A percentile compares a stretch with the other conserved stretches of the same genome.
These are phyloP conservation scores for Boeremia exigua DNA, from an alignment of 2,329 filamentous ascomycete genomes.

Conservation along the genomic window DNA sequence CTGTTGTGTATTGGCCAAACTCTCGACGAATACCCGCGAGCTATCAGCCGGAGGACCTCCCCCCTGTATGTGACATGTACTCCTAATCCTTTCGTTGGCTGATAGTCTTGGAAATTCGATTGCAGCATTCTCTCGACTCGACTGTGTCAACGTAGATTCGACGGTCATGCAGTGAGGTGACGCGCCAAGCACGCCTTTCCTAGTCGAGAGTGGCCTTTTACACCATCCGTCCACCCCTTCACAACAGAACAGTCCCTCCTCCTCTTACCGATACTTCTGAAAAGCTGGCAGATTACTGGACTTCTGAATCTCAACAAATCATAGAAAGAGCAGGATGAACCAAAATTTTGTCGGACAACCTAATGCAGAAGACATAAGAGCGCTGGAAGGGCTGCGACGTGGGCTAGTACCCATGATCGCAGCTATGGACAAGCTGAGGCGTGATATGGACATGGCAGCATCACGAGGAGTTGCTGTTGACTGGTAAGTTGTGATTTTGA, in stretches of 20 bases:
- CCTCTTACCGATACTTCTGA: not conserved
- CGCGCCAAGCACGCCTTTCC: slow-evolving; percentile 10
- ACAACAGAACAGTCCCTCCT: not conserved
- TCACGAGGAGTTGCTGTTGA: slow-evolving; percentile 24
- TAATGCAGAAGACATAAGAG: slow-evolving; percentile 29
- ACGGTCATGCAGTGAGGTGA: not conserved
- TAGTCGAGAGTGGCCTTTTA: slow-evolving; percentile 3
- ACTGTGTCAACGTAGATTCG: no score
- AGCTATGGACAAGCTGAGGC: slow-evolving; percentile 29
- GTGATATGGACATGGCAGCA: slow-evolving; percentile 29
- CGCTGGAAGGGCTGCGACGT: slow-evolving; percentile 32
- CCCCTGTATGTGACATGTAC: no score
- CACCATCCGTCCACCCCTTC: not conserved
- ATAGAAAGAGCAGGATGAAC: slow-evolving; percentile 26
- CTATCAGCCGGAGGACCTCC: no score
- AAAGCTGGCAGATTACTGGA: not conserved
- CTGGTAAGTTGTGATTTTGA: slow-evolving; percentile 23
- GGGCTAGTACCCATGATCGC: slow-evolving; percentile 35
- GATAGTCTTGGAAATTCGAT: no score
- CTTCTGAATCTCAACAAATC: no score
- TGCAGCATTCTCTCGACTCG: no score
- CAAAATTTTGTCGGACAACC: slow-evolving; percentile 33
- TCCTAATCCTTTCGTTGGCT: no score
- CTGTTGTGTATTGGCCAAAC: no score
- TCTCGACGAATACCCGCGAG: no score